These are phyloP conservation scores for Eimeria maxima DNA, from an alignment of 169 alveolate genomes.

Conservation along the genomic window DNA sequence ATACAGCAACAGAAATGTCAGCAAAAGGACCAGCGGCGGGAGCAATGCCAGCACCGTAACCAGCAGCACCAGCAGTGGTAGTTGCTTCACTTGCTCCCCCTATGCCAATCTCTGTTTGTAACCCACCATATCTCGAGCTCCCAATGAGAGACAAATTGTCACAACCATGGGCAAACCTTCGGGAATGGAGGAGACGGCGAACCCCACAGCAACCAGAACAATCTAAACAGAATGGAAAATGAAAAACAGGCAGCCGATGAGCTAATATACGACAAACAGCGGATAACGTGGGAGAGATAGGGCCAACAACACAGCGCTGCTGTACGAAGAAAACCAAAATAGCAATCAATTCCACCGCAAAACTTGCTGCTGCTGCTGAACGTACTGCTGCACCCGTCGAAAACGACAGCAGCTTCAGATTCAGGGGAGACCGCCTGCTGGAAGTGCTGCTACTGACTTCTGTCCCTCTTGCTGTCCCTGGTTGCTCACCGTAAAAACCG, in stretches of 20 bases:
- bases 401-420: background rate
- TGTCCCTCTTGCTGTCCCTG: constrained; percentile 94
- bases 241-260: background rate
- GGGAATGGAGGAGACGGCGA: constrained; percentile 97
- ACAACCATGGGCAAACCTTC: constrained; percentile 99
- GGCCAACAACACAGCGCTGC: no score
- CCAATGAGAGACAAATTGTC: constrained; percentile 96
- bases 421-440: no score
- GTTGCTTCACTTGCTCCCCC: background rate
- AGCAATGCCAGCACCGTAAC: background rate
- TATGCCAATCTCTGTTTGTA: background rate
- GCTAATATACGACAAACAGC: no score
- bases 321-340: no score
- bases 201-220: constrained; percentile 97
- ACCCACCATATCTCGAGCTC: constrained; percentile 96
- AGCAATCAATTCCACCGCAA: no score
- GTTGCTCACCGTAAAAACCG: constrained; percentile 91
- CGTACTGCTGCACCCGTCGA: background rate
- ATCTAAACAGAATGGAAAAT: constrained; percentile 89
- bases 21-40: background rate
- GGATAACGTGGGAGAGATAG: no score
- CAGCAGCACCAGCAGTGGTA: background rate
- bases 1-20: background rate
- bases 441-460: constrained; percentile 84
- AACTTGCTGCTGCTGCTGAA: background rate